Evolutionary conservation across 2,329 filamentous ascomycete species (phyloP).

Genomic region (Neofusicoccum laricinum): DNA sequence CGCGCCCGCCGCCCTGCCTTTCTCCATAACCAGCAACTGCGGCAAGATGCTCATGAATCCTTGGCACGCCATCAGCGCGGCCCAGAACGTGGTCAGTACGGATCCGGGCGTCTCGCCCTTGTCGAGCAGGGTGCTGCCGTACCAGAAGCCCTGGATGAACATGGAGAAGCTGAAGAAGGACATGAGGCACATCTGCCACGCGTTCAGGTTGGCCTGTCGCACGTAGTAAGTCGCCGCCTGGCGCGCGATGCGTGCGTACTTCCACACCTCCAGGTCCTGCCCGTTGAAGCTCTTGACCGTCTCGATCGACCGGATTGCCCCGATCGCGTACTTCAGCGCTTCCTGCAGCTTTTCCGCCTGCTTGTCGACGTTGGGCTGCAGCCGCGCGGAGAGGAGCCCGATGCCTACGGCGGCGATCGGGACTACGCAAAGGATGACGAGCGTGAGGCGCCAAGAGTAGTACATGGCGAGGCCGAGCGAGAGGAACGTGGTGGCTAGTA

Average conservation of each 20-base stretch:
- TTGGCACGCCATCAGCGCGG: conserved; percentile 72
- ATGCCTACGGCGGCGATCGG: conserved; percentile 65
- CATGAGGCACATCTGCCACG: conserved; percentile 69
- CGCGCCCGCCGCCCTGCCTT: conserved; percentile 71
- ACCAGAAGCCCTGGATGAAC: conserved; percentile 90
- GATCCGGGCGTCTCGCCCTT: conserved; percentile 60
- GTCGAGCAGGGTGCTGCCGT: conserved; percentile 68
- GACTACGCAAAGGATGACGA: conserved; percentile 72
- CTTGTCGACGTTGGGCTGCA: conserved; percentile 64
- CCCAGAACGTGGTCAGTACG: conserved; percentile 82
- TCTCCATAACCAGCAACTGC: conserved; percentile 73
- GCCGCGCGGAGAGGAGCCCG: conserved; percentile 55
- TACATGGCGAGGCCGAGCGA: conserved; percentile 71
- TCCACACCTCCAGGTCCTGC: conserved; percentile 64
- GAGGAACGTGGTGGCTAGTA: conserved; percentile 61
- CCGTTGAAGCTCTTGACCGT: conserved; percentile 85
- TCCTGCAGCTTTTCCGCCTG: conserved; percentile 67
- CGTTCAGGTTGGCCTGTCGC: conserved; percentile 65
- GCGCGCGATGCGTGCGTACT: conserved; percentile 59
- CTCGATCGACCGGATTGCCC: conserved; percentile 72
- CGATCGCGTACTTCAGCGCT: conserved; percentile 69
- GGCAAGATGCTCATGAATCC: conserved; percentile 72
- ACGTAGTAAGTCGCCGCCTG: conserved; percentile 63
- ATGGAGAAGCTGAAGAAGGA: conserved; percentile 72
- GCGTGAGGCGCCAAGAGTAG: conserved; percentile 78